A percentile compares a stretch with the other conserved stretches of the same genome.
Conservation (phyloP, 495 filamentous ascomycete species). For the Penicillium paxilli region DNA sequence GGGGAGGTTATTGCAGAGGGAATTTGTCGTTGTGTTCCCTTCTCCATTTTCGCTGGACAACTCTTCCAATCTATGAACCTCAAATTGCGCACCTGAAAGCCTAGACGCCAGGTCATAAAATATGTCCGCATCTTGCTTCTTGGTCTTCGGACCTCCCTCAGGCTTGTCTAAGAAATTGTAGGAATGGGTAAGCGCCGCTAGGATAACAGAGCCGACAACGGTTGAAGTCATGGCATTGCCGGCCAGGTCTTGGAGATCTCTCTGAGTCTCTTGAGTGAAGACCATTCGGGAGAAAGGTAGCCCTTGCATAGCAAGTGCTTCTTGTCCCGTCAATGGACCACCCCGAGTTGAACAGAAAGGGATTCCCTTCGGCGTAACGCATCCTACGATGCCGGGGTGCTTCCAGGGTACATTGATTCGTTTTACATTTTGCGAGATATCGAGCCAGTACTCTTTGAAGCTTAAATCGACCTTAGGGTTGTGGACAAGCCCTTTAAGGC, state of each 20-base stretch:
- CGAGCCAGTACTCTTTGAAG: conserved; percentile 65
- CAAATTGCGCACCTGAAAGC: too few species aligned
- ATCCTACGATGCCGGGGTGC: conserved; percentile 67
- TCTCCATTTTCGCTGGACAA: too few species aligned
- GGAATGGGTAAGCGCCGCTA: conserved; percentile 52
- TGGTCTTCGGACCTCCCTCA: too few species aligned
- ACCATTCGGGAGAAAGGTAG: conserved; percentile 63
- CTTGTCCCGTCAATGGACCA: conserved; percentile 63
- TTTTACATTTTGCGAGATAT: conserved; percentile 78
- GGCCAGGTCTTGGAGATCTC: conserved; percentile 68
- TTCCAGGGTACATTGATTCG: conserved; percentile 45
- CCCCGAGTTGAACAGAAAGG: conserved; percentile 63
- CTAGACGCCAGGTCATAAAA: too few species aligned
- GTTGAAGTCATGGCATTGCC: conserved; percentile 86
- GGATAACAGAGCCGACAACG: conserved; percentile 64
- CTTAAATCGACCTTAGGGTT: conserved; percentile 53
- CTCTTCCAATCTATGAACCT: too few species aligned
- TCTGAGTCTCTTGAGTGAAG: conserved; percentile 62
- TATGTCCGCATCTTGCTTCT: too few species aligned
- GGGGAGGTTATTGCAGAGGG: too few species aligned
- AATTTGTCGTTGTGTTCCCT: too few species aligned
- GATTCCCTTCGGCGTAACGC: conserved; percentile 69
- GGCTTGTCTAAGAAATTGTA: conserved; percentile 34
- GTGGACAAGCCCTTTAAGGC: conserved; percentile 42
- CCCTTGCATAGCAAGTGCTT: conserved; percentile 71